These are phyloP conservation scores for Rhododendron williamsianum DNA, from an alignment of 148 eudicot species.

Conservation along the genomic window DNA sequence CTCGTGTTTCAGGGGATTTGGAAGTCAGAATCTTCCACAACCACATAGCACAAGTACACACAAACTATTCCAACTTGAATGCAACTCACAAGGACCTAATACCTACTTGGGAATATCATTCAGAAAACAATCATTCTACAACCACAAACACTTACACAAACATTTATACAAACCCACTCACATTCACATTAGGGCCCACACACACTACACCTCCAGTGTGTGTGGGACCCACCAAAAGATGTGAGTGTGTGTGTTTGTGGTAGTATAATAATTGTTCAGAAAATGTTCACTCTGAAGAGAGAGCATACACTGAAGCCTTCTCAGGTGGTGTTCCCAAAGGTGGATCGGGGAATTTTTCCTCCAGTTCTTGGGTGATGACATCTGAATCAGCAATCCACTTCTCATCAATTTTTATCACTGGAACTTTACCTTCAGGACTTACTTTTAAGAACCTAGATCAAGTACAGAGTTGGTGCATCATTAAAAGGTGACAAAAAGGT, in stretches of 20 bases:
- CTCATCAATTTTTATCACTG: constrained; percentile 75
- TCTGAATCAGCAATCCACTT: constrained; percentile 95
- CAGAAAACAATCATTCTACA: not conserved
- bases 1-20: not conserved
- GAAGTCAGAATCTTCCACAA: not conserved
- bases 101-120: not conserved
- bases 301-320: constrained; percentile 66
- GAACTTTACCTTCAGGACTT: constrained; percentile 93
- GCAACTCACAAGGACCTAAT: not conserved
- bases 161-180: no score
- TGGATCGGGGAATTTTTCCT: constrained; percentile 81
- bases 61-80: not conserved
- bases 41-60: not conserved
- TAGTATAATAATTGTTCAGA: no score
- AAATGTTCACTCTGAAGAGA: not conserved
- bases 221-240: no score
- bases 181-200: no score
- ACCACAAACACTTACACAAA: no score
- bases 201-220: no score
- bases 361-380: constrained; percentile 65
- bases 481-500: not conserved
- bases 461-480: not conserved
- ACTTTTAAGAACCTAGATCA: constrained; percentile 59
- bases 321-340: constrained; percentile 75
- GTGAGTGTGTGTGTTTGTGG: no score